Percentiles rank a stretch among this genome's conserved stretches.
Evolutionary conservation across 495 filamentous ascomycete genomes (phyloP).

Genomic region (Poronia punctata): DNA sequence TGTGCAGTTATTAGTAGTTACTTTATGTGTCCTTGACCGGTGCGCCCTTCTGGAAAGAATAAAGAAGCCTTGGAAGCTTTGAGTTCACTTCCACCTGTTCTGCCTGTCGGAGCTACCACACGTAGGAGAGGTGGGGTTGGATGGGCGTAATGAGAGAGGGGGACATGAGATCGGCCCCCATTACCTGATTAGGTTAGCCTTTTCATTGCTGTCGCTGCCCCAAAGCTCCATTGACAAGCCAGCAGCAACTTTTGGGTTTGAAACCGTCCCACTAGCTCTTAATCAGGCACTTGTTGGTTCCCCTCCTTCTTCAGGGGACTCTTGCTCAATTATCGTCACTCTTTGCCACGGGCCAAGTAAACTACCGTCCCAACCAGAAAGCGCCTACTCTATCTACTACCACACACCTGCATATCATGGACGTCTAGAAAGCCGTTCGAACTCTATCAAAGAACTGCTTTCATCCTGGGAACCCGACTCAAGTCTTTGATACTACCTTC

Average conservation of each 20-base stretch:
- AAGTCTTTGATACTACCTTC: no score
- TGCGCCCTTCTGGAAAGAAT: slow-evolving; percentile 27
- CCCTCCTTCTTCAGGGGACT: not conserved
- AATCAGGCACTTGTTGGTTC: slow-evolving; percentile 5
- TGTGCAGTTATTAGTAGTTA: not conserved
- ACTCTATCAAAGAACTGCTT: no score
- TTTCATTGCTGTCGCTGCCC: not conserved
- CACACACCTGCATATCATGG: no score
- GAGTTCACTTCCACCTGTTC: slow-evolving; percentile 9
- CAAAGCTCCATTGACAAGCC: slow-evolving; percentile 1
- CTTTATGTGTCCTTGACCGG: no score
- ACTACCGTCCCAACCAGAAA: not conserved
- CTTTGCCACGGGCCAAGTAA: slow-evolving; percentile 2
- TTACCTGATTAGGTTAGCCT: slow-evolving; percentile 3
- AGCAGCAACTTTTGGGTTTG: not conserved
- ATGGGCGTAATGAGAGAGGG: slow-evolving; percentile 3
- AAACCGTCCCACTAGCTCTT: no score
- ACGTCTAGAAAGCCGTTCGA: no score
- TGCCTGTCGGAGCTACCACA: no score
- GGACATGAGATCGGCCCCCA: slow-evolving; percentile 1
- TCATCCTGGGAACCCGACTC: no score
- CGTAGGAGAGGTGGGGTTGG: not conserved
- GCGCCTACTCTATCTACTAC: no score
- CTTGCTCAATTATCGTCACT: slow-evolving; percentile 2
- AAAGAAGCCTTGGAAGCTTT: slow-evolving; percentile 25